Evolutionary conservation across 371 early-diverging fungal species (phyloP), one percentile per base, ranked within the genome.

Genomic region (Mucor piriformis): DNA sequence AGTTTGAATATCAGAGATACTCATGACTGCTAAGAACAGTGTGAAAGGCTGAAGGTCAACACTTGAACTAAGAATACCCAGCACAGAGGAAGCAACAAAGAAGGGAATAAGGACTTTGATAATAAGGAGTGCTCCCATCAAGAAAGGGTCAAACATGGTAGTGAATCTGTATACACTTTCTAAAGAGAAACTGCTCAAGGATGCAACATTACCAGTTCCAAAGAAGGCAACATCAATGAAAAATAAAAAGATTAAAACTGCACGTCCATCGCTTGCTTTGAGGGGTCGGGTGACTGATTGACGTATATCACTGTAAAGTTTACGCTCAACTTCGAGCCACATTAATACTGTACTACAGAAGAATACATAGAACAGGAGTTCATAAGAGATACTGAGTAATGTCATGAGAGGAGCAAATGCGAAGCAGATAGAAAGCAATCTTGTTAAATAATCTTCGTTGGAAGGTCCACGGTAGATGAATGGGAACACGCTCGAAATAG

Each of bases 191-290:
- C 91, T 90, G 43, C 88, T 80, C 53, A 97, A 59, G 2, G 90
- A 89, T 2, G 98, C 98, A 12, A 97, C 87, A 66, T 97, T 97
- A 59, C 96, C 96, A 0, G 96, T 96, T 32, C 96, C 96, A 78
- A 97, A 97, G 79, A 97, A 97, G 4, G 92, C 95, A 2, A 93
- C 88, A 63, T 93, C 90, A 72, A 95, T 88, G 59, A 95, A 91
- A 69, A 95, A 89, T 52, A 96, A 74, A 70, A 95, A 95, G 50
- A 87, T 54, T 11, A 88, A 70, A 5, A 90, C 88, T 0, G 88
- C 86, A 29, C 93, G 87, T 40, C 88, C 72, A 67, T 95, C 94
- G 63, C 78, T 74, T 12, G 77, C 66, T 21, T 54, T 58, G 2
- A 82, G 59, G 6, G 72, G n/a, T 1, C 79, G 77, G 12, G 37